These are phyloP conservation scores for Knufia petricola DNA, from an alignment of 2,329 filamentous ascomycete genomes.

Conservation along the genomic window DNA sequence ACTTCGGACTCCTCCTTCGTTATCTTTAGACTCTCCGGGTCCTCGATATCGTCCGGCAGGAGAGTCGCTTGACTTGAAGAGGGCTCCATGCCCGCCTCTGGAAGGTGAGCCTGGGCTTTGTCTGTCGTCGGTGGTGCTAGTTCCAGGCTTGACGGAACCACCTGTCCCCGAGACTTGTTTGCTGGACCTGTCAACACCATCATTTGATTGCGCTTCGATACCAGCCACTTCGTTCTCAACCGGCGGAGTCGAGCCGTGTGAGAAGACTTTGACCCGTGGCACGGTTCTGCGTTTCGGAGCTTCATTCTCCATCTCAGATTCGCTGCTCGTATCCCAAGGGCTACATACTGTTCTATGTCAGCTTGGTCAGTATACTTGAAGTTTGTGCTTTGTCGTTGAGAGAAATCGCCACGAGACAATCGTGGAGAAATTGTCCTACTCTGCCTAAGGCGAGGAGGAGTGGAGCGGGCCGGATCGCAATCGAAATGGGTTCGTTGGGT, in stretches of 20 bases:
- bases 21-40: background rate
- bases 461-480: background rate
- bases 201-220: background rate
- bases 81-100: background rate
- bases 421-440: no score
- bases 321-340: background rate
- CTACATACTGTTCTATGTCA: background rate
- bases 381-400: no score
- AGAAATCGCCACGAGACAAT: no score
- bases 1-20: background rate
- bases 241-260: background rate
- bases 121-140: background rate
- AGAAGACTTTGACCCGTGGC: background rate
- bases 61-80: background rate
- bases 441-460: no score
- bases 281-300: background rate
- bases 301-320: background rate
- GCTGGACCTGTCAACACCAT: background rate
- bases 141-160: background rate
- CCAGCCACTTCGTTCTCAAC: background rate
- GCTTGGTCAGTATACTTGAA: background rate
- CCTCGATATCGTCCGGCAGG: background rate
- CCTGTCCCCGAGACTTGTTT: background rate
- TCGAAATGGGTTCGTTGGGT: background rate
- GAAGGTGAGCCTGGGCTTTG: background rate